These are phyloP conservation scores for Ascoidea rubescens DNA, from an alignment of 805 yeast species.

Conservation along the genomic window DNA sequence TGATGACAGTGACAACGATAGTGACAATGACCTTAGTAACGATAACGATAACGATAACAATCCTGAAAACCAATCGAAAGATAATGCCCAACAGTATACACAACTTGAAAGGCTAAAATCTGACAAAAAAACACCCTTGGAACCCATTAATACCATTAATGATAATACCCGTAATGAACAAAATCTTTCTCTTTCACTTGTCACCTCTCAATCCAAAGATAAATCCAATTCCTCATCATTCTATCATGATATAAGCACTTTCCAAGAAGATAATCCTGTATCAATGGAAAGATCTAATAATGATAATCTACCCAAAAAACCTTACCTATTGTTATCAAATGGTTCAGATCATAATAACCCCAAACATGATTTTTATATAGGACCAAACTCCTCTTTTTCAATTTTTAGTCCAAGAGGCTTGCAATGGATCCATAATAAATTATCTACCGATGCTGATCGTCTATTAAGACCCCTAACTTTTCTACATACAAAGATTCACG, in stretches of 20 bases:
- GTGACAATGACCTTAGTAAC: background rate
- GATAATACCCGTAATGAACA: too few relatives aligned
- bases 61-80: too few relatives aligned
- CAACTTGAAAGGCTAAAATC: too few relatives aligned
- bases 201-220: too few relatives aligned
- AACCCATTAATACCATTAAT: too few relatives aligned
- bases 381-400: constrained; percentile 21
- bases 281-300: background rate
- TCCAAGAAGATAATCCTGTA: too few relatives aligned
- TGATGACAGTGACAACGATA: background rate
- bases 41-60: too few relatives aligned
- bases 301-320: background rate
- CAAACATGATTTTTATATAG: constrained; percentile 4
- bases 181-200: too few relatives aligned
- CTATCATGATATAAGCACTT: too few relatives aligned
- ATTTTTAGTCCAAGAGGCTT: constrained; percentile 27
- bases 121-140: too few relatives aligned
- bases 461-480: background rate
- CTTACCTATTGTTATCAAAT: background rate
- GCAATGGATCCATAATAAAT: constrained; percentile 21
- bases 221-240: too few relatives aligned
- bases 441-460: background rate
- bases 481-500: background rate
- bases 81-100: too few relatives aligned
- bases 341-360: background rate